phyloP scores from a whole-genome alignment of 331 rosid genomes.

The Rosa hybrid region DNA sequence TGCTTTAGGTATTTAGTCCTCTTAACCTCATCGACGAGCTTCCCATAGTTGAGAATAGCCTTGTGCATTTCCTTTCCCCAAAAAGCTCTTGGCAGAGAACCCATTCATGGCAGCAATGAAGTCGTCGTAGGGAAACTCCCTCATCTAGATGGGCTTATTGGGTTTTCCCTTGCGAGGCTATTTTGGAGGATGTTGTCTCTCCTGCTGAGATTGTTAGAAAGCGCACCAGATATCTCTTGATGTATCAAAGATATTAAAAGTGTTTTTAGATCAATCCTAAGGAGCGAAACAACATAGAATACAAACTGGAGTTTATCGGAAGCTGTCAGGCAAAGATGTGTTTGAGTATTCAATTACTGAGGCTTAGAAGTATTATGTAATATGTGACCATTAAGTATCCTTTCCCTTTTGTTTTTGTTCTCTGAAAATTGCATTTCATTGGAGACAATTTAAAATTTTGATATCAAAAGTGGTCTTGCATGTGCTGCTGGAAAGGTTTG shows the following conservation, averaged over 20 bases:
- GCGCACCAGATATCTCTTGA: conserved; percentile 47
- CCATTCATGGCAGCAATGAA: conserved; percentile 53
- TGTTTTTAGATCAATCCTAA: conserved; percentile 50
- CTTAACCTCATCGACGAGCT: conserved; percentile 72
- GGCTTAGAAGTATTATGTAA: conserved; percentile 27
- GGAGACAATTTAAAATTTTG: conserved; percentile 5
- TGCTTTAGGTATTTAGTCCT: conserved; percentile 35
- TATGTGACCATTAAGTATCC: not conserved
- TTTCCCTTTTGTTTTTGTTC: not conserved
- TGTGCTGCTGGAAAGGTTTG: not conserved
- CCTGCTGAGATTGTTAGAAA: conserved; percentile 80
- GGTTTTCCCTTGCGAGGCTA: conserved; percentile 29
- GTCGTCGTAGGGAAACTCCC: conserved; percentile 50
- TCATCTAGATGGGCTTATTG: conserved; percentile 29
- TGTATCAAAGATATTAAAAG: conserved; percentile 65
- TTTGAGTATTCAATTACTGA: conserved; percentile 57
- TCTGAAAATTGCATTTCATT: not conserved
- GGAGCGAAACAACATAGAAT: conserved; percentile 64
- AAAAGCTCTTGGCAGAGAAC: conserved; percentile 63
- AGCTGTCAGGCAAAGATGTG: conserved; percentile 58
- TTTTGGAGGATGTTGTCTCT: conserved; percentile 58
- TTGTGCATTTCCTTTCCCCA: conserved; percentile 85
- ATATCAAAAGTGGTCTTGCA: not conserved
- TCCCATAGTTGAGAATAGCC: conserved; percentile 64
- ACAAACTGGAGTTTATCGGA: conserved; percentile 64